Base-by-base conservation (phyloP, 768 basidiomycete species). In the Lactarius hatsudake region DNA sequence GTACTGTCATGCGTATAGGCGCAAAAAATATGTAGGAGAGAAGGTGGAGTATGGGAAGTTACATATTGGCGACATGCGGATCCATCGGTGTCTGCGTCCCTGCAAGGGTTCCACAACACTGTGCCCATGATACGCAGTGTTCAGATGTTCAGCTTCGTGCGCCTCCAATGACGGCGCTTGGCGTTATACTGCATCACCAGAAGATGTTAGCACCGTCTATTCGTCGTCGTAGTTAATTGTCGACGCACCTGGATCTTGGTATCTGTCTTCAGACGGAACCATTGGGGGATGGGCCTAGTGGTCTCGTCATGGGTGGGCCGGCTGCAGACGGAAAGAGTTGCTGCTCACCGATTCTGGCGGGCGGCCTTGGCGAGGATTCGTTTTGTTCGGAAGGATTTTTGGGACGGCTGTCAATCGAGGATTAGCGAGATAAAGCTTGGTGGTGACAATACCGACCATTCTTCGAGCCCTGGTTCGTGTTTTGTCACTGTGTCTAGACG, bases 81-180 rank as follows among this genome's bases (percentile, higher is more conserved):
- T 51, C 23, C n/a, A 23, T 12, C 48, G 5, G 23, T 51, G 23
- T 26, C 23, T 15, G 23, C 12, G 23, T 51, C n/a, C 26, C 48
- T 53, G 15, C 51, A 26, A 53, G n/a, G 26, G 26, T 15, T 15
- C 51, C 26, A 51, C 43, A 45, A 10, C 10, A n/a, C 48, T 7
- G 9, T 53, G 51, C 5, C 15, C 26, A 26, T 15, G 51, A 53
- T 23, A n/a, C 12, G 63, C 42, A 13, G 42, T 10, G 70, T 67
- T 83, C 88, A 96, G 80, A 97, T 89, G 86, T 96, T 96, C 82
- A 98, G 87, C 86, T 98, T 98, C 71, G 96, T 98, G 80, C 96
- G 90, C 78, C 96, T 87, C 96, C 96, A 99, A 85, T 99, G 96
- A 78, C 96, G 91, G 73, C 96, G 87, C 85, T 98, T 98, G 72